Base-by-base conservation (phyloP, 192 early-diverging fungal species). In the Umbelopsis vinacea region DNA sequence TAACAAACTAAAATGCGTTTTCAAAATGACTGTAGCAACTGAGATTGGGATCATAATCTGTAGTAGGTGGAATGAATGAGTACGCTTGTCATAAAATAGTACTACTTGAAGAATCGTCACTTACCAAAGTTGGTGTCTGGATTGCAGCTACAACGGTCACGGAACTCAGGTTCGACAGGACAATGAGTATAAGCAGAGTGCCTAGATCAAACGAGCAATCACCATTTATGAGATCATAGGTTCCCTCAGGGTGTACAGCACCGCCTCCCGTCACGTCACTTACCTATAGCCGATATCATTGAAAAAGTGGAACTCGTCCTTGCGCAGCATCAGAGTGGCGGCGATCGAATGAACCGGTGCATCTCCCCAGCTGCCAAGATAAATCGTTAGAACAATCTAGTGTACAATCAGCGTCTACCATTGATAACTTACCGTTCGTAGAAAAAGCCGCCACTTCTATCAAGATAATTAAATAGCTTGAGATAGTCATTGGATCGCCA, bases 381-480 rank as follows among this genome's bases (percentile, higher is more conserved):
- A 79, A n/a, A 43, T 43, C 0, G 11, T 43, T 43, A 11, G 11
- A 43, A 43, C 40, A 29, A 2, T 43, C 8, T 1, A 6, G 40
- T 6, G 8, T 26, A 69, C 15, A 22, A 14, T 46, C 5, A 52
- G 40, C 24, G 11, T 15, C 11, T 43, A 53, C 43, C 26, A 50
- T n/a, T 33, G 10, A 17, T 19, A 35, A 53, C 24, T 73, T 37
- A 89, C 52, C 92, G 76, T 74, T 93, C 92, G 74, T 96, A 96
- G 70, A 89, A 96, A 82, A 96, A 95, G 17, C 94, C 93, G 45
- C 94, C 94, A 7, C 82, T 73, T 24, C 77, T 67, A 82, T 95
- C 93, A 9, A 96, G 76, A 71, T 88, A 83, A n/a, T 87, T 76
- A 63, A 95, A 95, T 40, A 83, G 91, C 35, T 82, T 84, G 17